Base-by-base conservation (phyloP, 768 basidiomycete species). In the Suillus bovinus region DNA sequence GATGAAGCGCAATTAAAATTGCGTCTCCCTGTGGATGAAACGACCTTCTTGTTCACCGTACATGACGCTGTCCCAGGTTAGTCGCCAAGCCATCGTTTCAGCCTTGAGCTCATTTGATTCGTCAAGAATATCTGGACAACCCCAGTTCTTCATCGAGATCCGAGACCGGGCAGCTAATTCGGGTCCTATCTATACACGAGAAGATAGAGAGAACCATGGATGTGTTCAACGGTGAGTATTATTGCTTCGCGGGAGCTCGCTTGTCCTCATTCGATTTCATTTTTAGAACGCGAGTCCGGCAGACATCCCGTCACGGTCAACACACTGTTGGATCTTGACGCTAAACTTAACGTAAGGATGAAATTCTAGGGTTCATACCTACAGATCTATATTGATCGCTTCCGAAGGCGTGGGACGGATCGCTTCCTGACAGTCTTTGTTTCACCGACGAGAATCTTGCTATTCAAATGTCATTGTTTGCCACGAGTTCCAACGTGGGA, bases 11-110 rank as follows among this genome's bases (percentile, higher is more conserved):
- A 88, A 62, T 73, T 85, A 61, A 81, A 80, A 39, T 80, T 92
- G 47, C 84, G 87, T 55, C 78, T 93, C 39, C 91, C 91, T n/a
- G 85, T 86, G 9, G 90, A 93, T 69, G 91, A 93, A 73, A 86
- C 89, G 10, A 87, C 84, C 71, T 93, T 93, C 68, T 91, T 93
- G 72, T 76, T 93, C 61, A 84, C 84, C 31, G 84, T 85, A 29
- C 58, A 76, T 60, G 67, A 76, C 13, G 65, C 75, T 57, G 46
- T 75, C 58, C 74, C 75, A 62, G 75, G 75, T 78, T 41, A 65
- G 58, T 55, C 31, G 8, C 44, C 56, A 10, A 52, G 38, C 16
- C 42, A 60, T 57, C 50, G 14, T 61, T 44, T 54, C 29, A 13
- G 36, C 29, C 20, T 46, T 54, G 33, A 41, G 38, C 55, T 56